Base-by-base conservation (phyloP, 306 rosid species). In the Mimosa bimucronata region DNA sequence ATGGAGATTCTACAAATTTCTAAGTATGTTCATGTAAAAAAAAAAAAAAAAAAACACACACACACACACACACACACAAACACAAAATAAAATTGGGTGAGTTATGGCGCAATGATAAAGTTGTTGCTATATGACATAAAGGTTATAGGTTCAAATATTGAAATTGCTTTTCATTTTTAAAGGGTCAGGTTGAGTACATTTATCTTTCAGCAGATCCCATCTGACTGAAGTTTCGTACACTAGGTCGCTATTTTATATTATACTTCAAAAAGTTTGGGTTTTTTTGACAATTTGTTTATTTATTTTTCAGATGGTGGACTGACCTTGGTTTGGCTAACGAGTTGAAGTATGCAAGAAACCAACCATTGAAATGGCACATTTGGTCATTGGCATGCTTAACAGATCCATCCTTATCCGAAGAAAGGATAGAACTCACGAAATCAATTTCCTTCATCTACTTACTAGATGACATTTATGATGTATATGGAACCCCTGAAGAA, bases 341-440 rank as follows among this genome's bases (percentile, higher is more conserved):
- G 61, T 74, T 94, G 66, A 77, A 52, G 48, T 77, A 79, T 73
- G 94, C 89, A 0, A 88, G 97, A 79, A 88, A 89, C 53, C 92
- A 91, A 65, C 97, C 97, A 19, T 77, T 90, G 0, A 93, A 91
- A 87, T 93, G 98, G 98, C 86, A 90, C 77, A 48, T 84, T 1
- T 88, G 90, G 83, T 84, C 94, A 4, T 26, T 90, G 83, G 92
- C 87, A 57, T 82, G 89, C 71, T 85, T 88, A 6, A 7, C 85
- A 7, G 89, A 87, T 85, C 91, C 89, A 28, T 66, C 18, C 45
- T 70, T 80, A 23, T 82, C 94, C 23, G 79, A 88, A 61, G 83
- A 88, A 82, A 90, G 97, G 75, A 5, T 93, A 79, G 91, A 88
- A 73, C 91, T 93, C 45, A 85, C 94, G 77, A 91, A 93, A 72